These are phyloP conservation scores for Lippia alba DNA, from an alignment of 305 asterid species.

Conservation along the genomic window DNA sequence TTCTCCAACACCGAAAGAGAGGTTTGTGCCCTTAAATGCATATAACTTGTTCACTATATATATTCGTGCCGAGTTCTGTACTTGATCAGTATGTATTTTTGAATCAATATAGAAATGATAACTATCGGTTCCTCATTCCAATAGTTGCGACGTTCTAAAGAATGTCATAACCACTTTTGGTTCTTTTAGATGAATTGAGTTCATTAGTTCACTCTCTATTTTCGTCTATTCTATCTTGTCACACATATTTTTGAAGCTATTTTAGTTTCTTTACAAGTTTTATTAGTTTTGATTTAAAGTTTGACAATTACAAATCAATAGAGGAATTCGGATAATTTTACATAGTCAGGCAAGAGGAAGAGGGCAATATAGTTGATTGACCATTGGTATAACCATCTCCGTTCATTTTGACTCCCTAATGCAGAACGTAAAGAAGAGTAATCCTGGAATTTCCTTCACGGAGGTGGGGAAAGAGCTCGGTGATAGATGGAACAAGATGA, in stretches of 20 bases:
- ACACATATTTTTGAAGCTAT: too few relatives aligned
- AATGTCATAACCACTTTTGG: too few relatives aligned
- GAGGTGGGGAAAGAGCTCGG: slow-evolving; percentile 83
- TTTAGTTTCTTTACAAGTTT: too few relatives aligned
- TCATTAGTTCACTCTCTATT: too few relatives aligned
- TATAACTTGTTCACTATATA: too few relatives aligned
- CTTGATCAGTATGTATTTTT: background rate
- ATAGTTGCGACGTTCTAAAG: too few relatives aligned
- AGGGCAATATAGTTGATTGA: background rate
- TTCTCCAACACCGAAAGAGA: slow-evolving; percentile 89
- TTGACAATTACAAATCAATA: too few relatives aligned
- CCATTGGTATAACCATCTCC: too few relatives aligned
- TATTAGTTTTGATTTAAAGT: background rate
- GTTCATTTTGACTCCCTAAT: background rate
- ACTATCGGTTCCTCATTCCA: too few relatives aligned
- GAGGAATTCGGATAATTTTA: too few relatives aligned
- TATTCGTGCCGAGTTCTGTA: background rate
- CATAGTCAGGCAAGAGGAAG: background rate
- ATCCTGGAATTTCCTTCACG: slow-evolving; percentile 75
- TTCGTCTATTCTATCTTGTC: too few relatives aligned
- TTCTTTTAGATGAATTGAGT: too few relatives aligned
- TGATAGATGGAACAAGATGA: slow-evolving; percentile 88
- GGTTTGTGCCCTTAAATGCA: slow-evolving; percentile 47
- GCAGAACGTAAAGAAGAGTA: slow-evolving; percentile 78
- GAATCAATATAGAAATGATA: background rate